Evolutionary conservation across 2,329 filamentous ascomycete genomes (phyloP), one percentile per base, ranked within the genome.

Genomic region (Ophiocordyceps robertsii): DNA sequence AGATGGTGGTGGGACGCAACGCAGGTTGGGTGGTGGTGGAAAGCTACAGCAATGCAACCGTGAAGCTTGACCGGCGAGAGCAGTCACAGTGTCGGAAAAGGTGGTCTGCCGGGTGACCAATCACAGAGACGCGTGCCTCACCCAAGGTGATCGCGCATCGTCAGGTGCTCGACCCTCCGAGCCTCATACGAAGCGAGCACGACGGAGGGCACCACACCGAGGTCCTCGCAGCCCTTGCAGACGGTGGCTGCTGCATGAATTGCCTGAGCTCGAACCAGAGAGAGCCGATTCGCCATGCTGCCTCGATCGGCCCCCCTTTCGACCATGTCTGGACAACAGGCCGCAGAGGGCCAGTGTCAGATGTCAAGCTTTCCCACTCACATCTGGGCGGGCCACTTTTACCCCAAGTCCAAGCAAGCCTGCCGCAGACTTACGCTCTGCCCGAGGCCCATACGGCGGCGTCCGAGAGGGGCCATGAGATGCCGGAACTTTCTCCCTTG

Each of bases 41-140:
- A 40, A 44, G 42, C 40, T 41, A 38, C 46, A 29, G 41, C 39
- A 32, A 48, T 50, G 42, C 44, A 39, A 50, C 46, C 12, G 35
- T 40, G 32, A 37, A 37, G 24, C n/a, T 46, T 48, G 44, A 24
- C 37, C 32, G 14, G 35, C 24, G 24, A 36, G n/a, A 17, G n/a
- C 33, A 19, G 33, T 35, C 21, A 30, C 21, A 17, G 14, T 27
- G 39, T 27, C 40, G 17, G 32, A 38, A 7, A 36, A 40, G 31
- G 40, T 38, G 30, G 19, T 24, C 24, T 19, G 36, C 21, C 27
- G 11, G 13, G 21, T 19, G 19, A 19, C 41, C 43, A 45, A 40
- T 43, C 40, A 43, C 24, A 14, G 6, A 3, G 19, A 5, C 37
- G 10, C 10, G 30, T 42, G 17, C 29, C 39, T 37, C 32, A 19